phyloP scores from a whole-genome alignment of 2,329 filamentous ascomycete species.

The Grosmannia clavigera region DNA sequence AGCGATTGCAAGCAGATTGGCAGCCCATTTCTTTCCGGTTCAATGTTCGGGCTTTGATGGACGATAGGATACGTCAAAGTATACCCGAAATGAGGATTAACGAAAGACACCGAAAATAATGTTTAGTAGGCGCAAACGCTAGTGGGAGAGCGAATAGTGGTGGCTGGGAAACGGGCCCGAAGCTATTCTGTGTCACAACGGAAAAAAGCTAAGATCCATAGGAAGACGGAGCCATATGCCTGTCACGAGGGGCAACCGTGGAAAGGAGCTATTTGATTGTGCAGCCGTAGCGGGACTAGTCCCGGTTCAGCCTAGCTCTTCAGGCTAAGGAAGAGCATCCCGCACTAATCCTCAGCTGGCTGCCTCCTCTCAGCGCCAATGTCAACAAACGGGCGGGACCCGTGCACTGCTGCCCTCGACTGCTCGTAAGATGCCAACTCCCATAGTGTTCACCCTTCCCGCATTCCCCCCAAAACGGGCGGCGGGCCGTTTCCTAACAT shows the following conservation, averaged over 20 bases:
- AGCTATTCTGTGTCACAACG: background rate
- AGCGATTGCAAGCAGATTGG: no score
- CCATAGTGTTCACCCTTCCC: background rate
- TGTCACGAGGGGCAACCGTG: conserved; percentile 12
- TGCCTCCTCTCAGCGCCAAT: conserved; percentile 9
- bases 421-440: background rate
- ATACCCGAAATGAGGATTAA: background rate
- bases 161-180: conserved; percentile 1
- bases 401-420: background rate
- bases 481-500: conserved; percentile 2
- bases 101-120: background rate
- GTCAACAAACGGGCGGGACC: conserved; percentile 8
- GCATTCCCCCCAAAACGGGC: background rate
- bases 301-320: conserved; percentile 6
- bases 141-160: background rate
- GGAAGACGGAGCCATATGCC: background rate
- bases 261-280: conserved; percentile 1
- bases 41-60: no score
- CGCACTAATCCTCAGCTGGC: conserved; percentile 8
- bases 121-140: background rate
- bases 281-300: conserved; percentile 4
- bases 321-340: background rate
- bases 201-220: background rate
- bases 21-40: background rate
- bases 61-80: background rate